These are phyloP conservation scores for Kodamaea sp. DNA, from an alignment of 1,139 yeast genomes.

Conservation along the genomic window DNA sequence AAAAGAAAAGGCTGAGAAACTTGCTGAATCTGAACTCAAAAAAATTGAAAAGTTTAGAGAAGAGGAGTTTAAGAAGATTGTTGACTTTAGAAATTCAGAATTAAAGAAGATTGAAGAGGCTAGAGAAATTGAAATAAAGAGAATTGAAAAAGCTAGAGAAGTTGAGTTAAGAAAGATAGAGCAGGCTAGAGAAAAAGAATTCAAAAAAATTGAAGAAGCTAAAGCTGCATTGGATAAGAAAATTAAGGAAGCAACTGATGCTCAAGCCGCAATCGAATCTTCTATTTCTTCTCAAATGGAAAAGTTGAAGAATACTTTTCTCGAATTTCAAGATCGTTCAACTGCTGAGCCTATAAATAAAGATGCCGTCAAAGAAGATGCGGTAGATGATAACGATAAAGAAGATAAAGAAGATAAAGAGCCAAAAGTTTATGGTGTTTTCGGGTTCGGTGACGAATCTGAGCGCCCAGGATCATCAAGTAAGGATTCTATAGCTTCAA, in stretches of 20 bases:
- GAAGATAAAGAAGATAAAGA: too few relatives aligned
- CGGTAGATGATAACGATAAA: too few relatives aligned
- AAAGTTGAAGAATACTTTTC: too few relatives aligned
- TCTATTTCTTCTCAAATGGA: not conserved
- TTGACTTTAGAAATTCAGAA: conserved; percentile 1
- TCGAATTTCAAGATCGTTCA: too few relatives aligned
- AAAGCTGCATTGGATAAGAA: conserved; percentile 2
- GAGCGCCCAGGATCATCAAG: too few relatives aligned
- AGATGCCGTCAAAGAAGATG: too few relatives aligned
- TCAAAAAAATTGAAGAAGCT: conserved; percentile 4
- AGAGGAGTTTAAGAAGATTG: conserved; percentile 2
- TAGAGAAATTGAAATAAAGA: conserved; percentile 1
- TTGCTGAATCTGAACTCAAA: not conserved
- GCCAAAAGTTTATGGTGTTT: too few relatives aligned
- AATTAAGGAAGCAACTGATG: conserved; percentile 7
- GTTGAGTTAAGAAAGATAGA: conserved; percentile 6
- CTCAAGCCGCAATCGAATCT: conserved; percentile 1
- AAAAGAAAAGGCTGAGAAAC: not conserved
- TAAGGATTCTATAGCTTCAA: not conserved
- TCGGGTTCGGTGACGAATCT: too few relatives aligned
- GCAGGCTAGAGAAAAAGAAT: conserved; percentile 8
- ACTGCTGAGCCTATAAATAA: too few relatives aligned
- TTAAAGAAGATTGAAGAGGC: conserved; percentile 2
- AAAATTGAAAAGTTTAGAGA: conserved; percentile 6
- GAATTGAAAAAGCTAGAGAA: conserved; percentile 3